Conservation (phyloP, 108 stramenopile species). For the Nitzschia inconspicua region DNA sequence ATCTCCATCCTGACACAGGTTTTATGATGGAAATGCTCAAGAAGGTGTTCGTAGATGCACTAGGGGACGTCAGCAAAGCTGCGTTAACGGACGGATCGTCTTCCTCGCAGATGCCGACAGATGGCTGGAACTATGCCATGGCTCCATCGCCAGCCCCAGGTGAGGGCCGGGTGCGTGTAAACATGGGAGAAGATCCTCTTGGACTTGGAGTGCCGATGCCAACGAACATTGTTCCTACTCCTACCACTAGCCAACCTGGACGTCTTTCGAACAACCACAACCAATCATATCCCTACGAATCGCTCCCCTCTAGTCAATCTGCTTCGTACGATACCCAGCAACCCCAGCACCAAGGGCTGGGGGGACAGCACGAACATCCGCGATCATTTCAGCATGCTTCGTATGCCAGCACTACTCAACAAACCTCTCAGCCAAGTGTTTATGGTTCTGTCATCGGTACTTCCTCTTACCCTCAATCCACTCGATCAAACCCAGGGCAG, state of each 20-base stretch:
- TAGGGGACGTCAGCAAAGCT: slow-evolving; percentile 50
- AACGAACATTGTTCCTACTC: background rate
- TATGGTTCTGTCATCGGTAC: no score
- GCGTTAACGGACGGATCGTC: background rate
- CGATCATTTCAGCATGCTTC: no score
- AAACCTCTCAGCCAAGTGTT: no score
- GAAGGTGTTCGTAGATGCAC: slow-evolving; percentile 45
- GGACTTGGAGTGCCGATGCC: slow-evolving; percentile 10
- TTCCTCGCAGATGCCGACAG: background rate
- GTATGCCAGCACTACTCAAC: no score
- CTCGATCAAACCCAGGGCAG: no score
- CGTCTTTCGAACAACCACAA: no score
- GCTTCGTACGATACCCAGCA: no score
- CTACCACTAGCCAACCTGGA: background rate
- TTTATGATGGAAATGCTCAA: slow-evolving; percentile 64
- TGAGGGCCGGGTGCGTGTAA: slow-evolving; percentile 29
- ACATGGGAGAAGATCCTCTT: slow-evolving; percentile 40
- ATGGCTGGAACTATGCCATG: slow-evolving; percentile 31
- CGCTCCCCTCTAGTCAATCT: no score
- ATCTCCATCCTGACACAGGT: slow-evolving; percentile 49
- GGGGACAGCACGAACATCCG: no score
- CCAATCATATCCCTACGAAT: no score
- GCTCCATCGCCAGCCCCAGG: slow-evolving; percentile 62
- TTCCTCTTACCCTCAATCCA: no score
- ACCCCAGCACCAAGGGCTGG: no score